Percentiles rank a stretch among this genome's conserved stretches.
Conservation (phyloP, 306 rosid species). For the Dryas octopetala region DNA sequence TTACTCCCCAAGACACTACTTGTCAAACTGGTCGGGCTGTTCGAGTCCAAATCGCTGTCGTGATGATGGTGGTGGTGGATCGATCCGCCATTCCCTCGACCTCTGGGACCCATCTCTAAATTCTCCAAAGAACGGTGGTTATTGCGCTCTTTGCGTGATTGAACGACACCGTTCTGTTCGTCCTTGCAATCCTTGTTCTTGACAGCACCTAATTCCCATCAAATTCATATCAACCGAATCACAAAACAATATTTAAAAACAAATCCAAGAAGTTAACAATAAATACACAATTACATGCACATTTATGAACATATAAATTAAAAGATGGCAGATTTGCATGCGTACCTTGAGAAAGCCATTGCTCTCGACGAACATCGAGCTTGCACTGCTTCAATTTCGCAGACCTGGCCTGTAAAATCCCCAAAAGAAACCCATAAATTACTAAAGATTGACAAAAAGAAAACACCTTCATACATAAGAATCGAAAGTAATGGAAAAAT, state of each 20-base stretch:
- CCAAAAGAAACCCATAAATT: not conserved
- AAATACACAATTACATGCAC: not conserved
- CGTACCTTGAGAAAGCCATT: constrained; percentile 91
- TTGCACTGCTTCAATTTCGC: constrained; percentile 98
- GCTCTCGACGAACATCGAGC: constrained; percentile 97
- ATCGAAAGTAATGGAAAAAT: not conserved
- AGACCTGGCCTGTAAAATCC: constrained; percentile 67
- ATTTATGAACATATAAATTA: not conserved
- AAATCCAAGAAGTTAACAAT: not conserved
- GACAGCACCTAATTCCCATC: constrained; percentile 52
- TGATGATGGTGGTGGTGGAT: constrained; percentile 48
- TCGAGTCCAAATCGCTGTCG: constrained; percentile 63
- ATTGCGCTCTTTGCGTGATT: constrained; percentile 34
- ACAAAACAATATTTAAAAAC: not conserved
- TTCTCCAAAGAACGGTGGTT: constrained; percentile 39
- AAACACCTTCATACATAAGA: not conserved
- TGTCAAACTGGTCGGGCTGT: constrained; percentile 59
- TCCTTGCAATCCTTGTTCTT: constrained; percentile 66
- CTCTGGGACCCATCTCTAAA: constrained; percentile 47
- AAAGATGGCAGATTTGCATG: constrained; percentile 19
- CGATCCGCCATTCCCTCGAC: constrained; percentile 46
- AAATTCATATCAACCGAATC: constrained; percentile 27
- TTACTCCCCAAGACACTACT: constrained; percentile 56
- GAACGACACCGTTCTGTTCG: constrained; percentile 37
- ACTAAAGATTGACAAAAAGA: not conserved